Evolutionary conservation across 331 rosid species (phyloP).

Genomic region (Quercus phellos): DNA sequence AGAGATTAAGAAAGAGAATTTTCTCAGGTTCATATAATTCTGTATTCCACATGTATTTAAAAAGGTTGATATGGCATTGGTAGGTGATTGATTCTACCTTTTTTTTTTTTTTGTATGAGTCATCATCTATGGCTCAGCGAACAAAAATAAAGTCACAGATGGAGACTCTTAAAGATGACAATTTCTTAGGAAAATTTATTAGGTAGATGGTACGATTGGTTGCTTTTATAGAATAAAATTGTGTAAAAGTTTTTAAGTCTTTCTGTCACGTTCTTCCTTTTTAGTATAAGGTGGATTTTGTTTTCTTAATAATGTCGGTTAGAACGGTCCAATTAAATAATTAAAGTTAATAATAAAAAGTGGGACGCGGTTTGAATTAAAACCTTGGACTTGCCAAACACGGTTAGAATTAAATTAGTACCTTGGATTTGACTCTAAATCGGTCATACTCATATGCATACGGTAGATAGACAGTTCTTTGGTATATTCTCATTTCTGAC

Average conservation of each 20-base stretch:
- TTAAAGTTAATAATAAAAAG: too few species aligned
- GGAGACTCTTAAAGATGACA: not conserved
- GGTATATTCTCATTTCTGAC: not conserved
- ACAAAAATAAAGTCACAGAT: not conserved
- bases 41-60: slow-evolving; percentile 42
- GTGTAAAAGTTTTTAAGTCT: not conserved
- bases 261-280: not conserved
- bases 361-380: too few species aligned
- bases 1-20: slow-evolving; percentile 14
- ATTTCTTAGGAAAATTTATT: not conserved
- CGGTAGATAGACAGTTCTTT: not conserved
- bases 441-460: not conserved
- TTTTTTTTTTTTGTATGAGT: slow-evolving; percentile 32
- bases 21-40: slow-evolving; percentile 12
- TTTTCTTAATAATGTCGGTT: not conserved
- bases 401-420: too few species aligned
- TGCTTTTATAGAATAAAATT: not conserved
- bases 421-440: too few species aligned
- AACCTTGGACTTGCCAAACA: too few species aligned
- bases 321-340: too few species aligned
- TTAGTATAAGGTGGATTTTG: not conserved
- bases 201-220: not conserved
- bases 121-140: slow-evolving; percentile 43
- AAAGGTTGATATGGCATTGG: slow-evolving; percentile 10
- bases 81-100: slow-evolving; percentile 21